Evolutionary conservation across 805 yeast genomes (phyloP).

Genomic region (Cyberlindnera americana): DNA sequence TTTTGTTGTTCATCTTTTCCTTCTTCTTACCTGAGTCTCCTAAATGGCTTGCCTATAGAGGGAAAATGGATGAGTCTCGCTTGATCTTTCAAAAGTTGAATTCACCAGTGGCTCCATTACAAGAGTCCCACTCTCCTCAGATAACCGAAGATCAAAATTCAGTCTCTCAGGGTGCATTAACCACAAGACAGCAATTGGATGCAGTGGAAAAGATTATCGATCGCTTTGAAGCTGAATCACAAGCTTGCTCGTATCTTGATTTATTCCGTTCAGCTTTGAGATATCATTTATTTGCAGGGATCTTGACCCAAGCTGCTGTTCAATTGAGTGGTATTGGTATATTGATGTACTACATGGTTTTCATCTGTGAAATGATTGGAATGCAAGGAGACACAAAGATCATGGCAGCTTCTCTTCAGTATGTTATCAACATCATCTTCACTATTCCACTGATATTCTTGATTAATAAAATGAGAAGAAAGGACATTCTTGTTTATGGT

Average conservation of each 20-base stretch:
- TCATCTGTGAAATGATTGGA: constrained; percentile 47
- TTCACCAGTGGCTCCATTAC: too few relatives aligned
- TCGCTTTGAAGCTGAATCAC: constrained; percentile 24
- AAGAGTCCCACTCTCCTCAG: too few relatives aligned
- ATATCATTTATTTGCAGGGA: constrained; percentile 36
- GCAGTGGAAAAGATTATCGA: constrained; percentile 25
- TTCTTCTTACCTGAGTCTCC: constrained; percentile 55
- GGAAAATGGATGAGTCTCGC: constrained; percentile 37
- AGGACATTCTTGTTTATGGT: constrained; percentile 45
- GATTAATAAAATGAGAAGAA: constrained; percentile 43
- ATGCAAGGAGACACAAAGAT: constrained; percentile 33
- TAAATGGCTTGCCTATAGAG: constrained; percentile 45
- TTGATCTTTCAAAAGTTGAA: constrained; percentile 22
- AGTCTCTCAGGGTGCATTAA: too few relatives aligned
- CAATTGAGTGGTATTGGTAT: constrained; percentile 44
- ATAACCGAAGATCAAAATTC: too few relatives aligned
- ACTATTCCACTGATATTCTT: constrained; percentile 41
- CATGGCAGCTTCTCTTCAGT: constrained; percentile 37
- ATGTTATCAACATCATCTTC: constrained; percentile 38
- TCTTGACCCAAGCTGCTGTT: constrained; percentile 37
- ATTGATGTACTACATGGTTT: constrained; percentile 41
- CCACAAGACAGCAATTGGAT: constrained; percentile 10
- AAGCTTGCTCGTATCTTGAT: constrained; percentile 30
- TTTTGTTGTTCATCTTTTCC: constrained; percentile 38
- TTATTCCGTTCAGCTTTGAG: constrained; percentile 34